These are phyloP conservation scores for Malus sieversii DNA, from an alignment of 306 rosid genomes.

Conservation along the genomic window DNA sequence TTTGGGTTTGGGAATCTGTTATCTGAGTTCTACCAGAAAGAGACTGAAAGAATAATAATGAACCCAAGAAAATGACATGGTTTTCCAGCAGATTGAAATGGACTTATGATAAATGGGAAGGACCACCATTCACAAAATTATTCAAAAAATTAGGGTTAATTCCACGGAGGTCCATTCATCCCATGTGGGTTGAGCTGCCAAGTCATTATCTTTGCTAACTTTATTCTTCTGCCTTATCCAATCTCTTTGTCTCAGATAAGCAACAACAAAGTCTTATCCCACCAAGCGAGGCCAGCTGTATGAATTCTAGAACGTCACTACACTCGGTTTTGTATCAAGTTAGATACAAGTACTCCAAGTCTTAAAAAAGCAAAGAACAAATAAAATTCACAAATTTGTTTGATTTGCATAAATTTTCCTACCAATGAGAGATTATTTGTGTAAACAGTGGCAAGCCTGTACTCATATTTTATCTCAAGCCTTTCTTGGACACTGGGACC, in stretches of 20 bases:
- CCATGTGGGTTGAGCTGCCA: constrained; percentile 6
- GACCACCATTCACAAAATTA: constrained; percentile 7
- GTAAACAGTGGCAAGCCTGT: no score
- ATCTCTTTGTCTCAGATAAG: neutral
- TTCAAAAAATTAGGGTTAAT: neutral
- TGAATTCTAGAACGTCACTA: no score
- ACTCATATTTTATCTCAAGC: no score
- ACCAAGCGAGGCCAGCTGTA: no score
- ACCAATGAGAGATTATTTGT: neutral
- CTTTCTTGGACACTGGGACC: no score
- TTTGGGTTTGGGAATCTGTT: neutral
- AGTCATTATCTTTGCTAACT: neutral
- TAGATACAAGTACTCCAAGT: no score
- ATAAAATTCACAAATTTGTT: neutral
- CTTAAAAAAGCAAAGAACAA: neutral
- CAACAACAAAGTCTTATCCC: no score
- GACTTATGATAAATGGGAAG: constrained; percentile 16
- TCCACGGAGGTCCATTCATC: neutral
- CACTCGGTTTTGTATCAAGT: no score
- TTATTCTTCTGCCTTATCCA: neutral
- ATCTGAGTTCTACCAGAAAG: neutral
- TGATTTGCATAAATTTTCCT: neutral
- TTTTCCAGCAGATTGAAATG: constrained; percentile 17
- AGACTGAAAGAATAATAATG: neutral
- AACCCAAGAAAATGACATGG: constrained; percentile 3